A percentile compares a stretch with the other conserved stretches of the same genome.
phyloP scores from a whole-genome alignment of 2,329 filamentous ascomycete species.

The Trichoderma breve region DNA sequence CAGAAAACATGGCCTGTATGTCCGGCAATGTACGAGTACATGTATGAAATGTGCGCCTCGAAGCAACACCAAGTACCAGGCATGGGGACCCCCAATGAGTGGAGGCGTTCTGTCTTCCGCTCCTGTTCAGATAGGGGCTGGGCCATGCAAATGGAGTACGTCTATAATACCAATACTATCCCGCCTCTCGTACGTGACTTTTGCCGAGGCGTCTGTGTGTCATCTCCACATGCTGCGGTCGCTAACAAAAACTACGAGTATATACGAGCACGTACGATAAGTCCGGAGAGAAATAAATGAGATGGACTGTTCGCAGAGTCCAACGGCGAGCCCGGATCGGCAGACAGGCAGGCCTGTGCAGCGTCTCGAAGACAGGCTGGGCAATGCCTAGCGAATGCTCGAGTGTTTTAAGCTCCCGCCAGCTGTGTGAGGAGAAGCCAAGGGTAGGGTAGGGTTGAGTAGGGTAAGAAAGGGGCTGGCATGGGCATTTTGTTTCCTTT shows the following conservation, averaged over 20 bases:
- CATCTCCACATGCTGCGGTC: constrained; percentile 6
- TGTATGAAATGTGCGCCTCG: neutral
- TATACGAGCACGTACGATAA: neutral
- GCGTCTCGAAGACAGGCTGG: neutral
- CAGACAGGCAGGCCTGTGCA: neutral
- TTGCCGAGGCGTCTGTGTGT: neutral
- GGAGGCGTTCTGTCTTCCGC: neutral
- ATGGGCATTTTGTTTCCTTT: neutral
- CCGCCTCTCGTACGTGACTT: neutral
- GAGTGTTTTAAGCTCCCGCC: neutral
- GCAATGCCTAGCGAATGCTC: neutral
- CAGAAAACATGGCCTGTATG: neutral
- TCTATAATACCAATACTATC: neutral
- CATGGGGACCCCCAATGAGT: neutral
- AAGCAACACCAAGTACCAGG: neutral
- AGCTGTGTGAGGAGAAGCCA: neutral
- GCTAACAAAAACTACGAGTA: neutral
- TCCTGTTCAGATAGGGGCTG: constrained; percentile 5
- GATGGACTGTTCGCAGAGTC: neutral
- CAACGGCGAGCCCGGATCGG: constrained; percentile 8
- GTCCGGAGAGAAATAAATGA: neutral
- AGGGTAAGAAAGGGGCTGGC: constrained; percentile 1
- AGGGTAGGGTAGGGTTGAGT: neutral
- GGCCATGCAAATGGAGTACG: neutral
- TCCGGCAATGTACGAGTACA: neutral